Base-by-base conservation (phyloP, 352 stramenopile species). In the Lagenidium sp. region DNA sequence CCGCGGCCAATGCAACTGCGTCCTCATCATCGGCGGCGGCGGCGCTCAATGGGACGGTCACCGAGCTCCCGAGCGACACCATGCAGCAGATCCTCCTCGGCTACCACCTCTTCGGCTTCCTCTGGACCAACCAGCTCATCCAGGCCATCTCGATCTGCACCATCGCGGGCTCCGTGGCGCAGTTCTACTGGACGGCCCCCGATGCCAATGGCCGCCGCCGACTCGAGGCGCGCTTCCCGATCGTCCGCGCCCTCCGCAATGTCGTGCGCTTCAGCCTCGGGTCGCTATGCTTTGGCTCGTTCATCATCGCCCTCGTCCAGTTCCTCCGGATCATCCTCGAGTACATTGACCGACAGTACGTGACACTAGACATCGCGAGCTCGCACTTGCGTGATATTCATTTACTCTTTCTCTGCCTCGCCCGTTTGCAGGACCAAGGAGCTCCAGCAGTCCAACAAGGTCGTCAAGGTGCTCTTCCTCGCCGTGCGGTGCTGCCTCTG, bases 231-330 rank as follows among this genome's bases (percentile, higher is more conserved):
- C 37, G 53, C 0, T 82, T 86, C 54, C 80, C 82, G 3, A 79
- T 95, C 58, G 15, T 56, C 50, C 38, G 68, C 16, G 68, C 80
- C 0, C 50, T 92, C 19, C 42, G 57, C 26, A 69, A 84, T 45
- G 80, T 65, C 19, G 39, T 91, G 28, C 72, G 77, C 11, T 98
- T 97, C 66, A 95, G 97, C 56, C 51, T 92, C 40, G 95, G 95
- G 23, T 98, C 95, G 10, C 91, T 96, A 12, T 97, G 94, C 21
- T 99, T 98, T 66, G 96, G 95, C 10, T 95, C 89, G 32, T 85
- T 98, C 19, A 76, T 99, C 39, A 97, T 99, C 59, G 95, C 95
- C 6, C 85, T 98, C 35, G 85, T 99, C 42, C 90, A 98, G 71
- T 91, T 97, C 36, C 67, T 98, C 26, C 87, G 95, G 8, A 60